Evolutionary conservation across 129 eudicot species (phyloP).

Genomic region (Chrysanthemum seticuspe): DNA sequence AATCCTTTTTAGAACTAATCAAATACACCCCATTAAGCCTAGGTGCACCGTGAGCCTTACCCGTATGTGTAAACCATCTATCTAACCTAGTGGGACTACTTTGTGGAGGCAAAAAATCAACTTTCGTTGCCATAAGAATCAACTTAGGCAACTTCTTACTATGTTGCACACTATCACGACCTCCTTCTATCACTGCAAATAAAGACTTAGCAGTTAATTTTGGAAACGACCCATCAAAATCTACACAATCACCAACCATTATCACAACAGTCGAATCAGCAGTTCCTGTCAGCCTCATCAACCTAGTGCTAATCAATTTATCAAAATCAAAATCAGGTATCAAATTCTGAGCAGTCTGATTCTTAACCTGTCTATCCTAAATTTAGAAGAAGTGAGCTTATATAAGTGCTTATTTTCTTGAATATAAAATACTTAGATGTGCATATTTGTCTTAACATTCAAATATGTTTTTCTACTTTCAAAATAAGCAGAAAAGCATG

Average conservation of each 20-base stretch:
- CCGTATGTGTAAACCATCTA: slow-evolving; percentile 90
- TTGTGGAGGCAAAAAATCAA: slow-evolving; percentile 89
- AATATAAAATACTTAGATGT: too few species aligned
- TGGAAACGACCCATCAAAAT: slow-evolving; percentile 96
- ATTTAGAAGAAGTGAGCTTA: too few species aligned
- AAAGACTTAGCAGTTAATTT: slow-evolving; percentile 84
- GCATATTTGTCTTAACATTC: too few species aligned
- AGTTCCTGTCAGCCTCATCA: slow-evolving; percentile 72
- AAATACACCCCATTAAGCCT: slow-evolving; percentile 81
- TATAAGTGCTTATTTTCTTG: too few species aligned
- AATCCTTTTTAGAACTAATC: slow-evolving; percentile 90
- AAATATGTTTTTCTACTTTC: too few species aligned
- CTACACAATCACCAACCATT: slow-evolving; percentile 96
- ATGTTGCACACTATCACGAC: slow-evolving; percentile 38
- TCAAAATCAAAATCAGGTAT: slow-evolving; percentile 98
- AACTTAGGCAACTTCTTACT: slow-evolving; percentile 77
- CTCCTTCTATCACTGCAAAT: slow-evolving; percentile 60
- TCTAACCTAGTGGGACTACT: slow-evolving; percentile 90
- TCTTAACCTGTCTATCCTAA: slow-evolving; percentile 56
- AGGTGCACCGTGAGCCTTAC: slow-evolving; percentile 89
- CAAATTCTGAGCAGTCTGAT: too few species aligned
- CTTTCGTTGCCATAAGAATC: slow-evolving; percentile 89
- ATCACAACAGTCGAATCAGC: slow-evolving; percentile 85
- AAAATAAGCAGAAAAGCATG: too few species aligned
- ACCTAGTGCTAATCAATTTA: slow-evolving; percentile 66